Evolutionary conservation across 805 yeast genomes (phyloP).

Genomic region (Hanseniaspora vineae): DNA sequence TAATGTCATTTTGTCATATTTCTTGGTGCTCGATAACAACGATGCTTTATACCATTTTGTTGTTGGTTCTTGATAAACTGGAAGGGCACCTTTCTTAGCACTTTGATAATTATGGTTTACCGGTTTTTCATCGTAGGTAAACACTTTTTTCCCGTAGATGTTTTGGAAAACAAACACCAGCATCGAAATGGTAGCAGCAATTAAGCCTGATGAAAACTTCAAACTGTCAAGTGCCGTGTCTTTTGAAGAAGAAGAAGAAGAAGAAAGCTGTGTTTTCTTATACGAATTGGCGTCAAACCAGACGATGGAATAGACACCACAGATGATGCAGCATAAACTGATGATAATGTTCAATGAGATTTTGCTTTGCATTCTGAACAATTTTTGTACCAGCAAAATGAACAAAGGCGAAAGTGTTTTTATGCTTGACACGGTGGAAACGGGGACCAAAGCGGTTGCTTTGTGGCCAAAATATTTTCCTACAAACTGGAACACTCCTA

Average conservation of each 20-base stretch:
- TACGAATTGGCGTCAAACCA: constrained; percentile 6
- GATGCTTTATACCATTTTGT: background rate
- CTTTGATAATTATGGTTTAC: background rate
- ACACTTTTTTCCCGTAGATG: constrained; percentile 72
- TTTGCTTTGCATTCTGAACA: constrained; percentile 1
- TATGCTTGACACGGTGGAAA: constrained; percentile 60
- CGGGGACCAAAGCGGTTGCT: constrained; percentile 53
- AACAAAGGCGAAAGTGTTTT: constrained; percentile 54
- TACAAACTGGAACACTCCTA: constrained; percentile 52
- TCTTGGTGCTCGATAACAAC: constrained; percentile 12
- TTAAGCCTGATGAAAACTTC: constrained; percentile 35
- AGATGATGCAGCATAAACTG: constrained; percentile 15
- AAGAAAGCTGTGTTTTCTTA: constrained; percentile 11
- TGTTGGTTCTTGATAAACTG: constrained; percentile 1
- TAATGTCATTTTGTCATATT: constrained; percentile 72
- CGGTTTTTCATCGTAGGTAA: constrained; percentile 32
- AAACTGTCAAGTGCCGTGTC: constrained; percentile 1
- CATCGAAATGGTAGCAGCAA: constrained; percentile 55
- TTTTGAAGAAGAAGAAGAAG: background rate
- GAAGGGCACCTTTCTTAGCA: background rate
- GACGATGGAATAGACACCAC: constrained; percentile 20
- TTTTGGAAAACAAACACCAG: constrained; percentile 75
- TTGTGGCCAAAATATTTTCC: constrained; percentile 51
- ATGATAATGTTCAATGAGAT: constrained; percentile 10
- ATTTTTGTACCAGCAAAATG: constrained; percentile 38